phyloP scores from a whole-genome alignment of 768 basidiomycete genomes.

The Pisolithus sp. region DNA sequence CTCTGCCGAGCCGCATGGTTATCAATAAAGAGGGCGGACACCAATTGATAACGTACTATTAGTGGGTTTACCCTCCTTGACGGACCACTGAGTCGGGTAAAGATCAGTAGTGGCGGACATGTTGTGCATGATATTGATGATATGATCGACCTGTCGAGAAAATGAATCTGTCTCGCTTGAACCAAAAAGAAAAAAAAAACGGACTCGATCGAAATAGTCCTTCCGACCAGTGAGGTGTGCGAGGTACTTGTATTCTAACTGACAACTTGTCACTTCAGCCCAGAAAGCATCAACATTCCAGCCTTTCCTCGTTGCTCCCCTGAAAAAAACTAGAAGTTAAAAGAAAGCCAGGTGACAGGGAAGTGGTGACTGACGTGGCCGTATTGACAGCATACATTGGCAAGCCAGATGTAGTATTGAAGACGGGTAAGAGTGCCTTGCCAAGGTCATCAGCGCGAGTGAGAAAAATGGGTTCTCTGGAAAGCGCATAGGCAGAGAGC shows the following conservation, averaged over 20 bases:
- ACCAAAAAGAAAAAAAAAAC: background rate
- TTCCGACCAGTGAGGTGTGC: slow-evolving; percentile 41
- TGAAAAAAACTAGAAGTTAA: slow-evolving; percentile 10
- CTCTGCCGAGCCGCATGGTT: slow-evolving; percentile 15
- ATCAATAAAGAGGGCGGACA: background rate
- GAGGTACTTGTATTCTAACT: slow-evolving; percentile 50
- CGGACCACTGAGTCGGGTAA: slow-evolving; percentile 19
- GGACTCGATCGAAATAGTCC: slow-evolving; percentile 27
- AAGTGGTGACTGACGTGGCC: slow-evolving; percentile 31
- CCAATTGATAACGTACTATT: slow-evolving; percentile 10
- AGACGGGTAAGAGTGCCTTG: slow-evolving; percentile 35
- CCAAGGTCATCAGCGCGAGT: slow-evolving; percentile 65
- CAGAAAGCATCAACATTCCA: slow-evolving; percentile 21
- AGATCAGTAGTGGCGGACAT: slow-evolving; percentile 4
- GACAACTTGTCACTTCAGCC: slow-evolving; percentile 42
- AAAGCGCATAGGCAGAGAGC: slow-evolving; percentile 71
- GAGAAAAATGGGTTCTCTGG: slow-evolving; percentile 52
- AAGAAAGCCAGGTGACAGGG: background rate
- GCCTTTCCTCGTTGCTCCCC: slow-evolving; percentile 30
- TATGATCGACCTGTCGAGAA: slow-evolving; percentile 28
- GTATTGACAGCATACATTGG: slow-evolving; percentile 45
- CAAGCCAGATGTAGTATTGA: slow-evolving; percentile 38
- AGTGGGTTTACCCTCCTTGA: slow-evolving; percentile 11
- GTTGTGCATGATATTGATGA: slow-evolving; percentile 25
- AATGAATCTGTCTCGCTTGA: background rate